Base-by-base conservation (phyloP, 1,284 basidiomycete species). In the Testicularia cyperi region DNA sequence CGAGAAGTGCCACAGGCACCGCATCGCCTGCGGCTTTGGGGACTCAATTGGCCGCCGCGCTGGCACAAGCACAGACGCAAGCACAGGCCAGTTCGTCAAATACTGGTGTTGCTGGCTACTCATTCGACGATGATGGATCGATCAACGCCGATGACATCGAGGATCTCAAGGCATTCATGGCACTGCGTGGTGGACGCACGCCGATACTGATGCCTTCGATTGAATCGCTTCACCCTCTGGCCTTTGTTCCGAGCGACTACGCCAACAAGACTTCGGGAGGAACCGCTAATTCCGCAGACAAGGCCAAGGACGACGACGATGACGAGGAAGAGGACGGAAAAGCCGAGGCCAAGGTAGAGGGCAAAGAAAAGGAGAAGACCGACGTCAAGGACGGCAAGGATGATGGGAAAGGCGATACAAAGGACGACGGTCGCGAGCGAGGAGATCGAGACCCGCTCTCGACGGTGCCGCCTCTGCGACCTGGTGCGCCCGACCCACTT, bases 151-250 rank as follows among this genome's bases (percentile, higher is more conserved):
- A 64, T 5, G 48, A 62, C 24, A 43, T 70, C 3, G 65, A 64
- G 13, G 62, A 70, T 23, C 29, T 63, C 25, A 46, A 45, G 10
- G 44, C 62, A 18, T 70, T 46, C 44, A 12, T 68, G 25, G 48
- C 58, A n/a, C 62, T 65, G 6, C 46, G 48, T 13, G 30, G 49
- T 35, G 49, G 55, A 10, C 31, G 30, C 15, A 38, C 22, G 14
- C 34, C 54, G 4, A 34, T 68, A 8, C 24, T 65, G 19, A 46
- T 51, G 47, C 68, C 68, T 2, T 41, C 40, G n/a, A 28, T 68
- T 34, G 68, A 70, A 33, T 70, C 68, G 29, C 42, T 70, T 22
- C 58, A 44, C 43, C 68, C 47, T 37, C 53, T 58, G 20, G 45
- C 26, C 4, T 70, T 53, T 27, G 38, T 55, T 19, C 58, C 41